A percentile compares a stretch with the other conserved stretches of the same genome.
Evolutionary conservation across 2,329 filamentous ascomycete genomes (phyloP).

Genomic region (Scopulariopsis brevicaulis): DNA sequence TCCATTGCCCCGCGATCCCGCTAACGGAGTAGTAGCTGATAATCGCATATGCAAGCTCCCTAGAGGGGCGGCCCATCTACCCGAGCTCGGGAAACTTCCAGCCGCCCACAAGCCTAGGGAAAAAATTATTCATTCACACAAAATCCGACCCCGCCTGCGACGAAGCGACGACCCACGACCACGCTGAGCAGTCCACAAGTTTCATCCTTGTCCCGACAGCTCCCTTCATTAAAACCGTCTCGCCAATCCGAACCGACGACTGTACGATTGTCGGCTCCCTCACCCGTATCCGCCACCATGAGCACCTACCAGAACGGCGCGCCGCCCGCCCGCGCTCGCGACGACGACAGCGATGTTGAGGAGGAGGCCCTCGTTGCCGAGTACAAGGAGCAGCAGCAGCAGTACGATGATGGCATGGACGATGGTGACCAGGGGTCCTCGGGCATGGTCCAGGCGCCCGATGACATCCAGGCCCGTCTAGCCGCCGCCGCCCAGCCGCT

Average conservation of each 20-base stretch:
- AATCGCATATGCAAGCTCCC: background rate
- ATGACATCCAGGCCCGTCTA: slow-evolving; percentile 89
- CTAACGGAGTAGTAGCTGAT: background rate
- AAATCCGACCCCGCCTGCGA: slow-evolving; percentile 5
- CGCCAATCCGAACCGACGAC: background rate
- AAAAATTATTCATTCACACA: slow-evolving; percentile 5
- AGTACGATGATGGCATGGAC: slow-evolving; percentile 79
- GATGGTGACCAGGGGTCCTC: slow-evolving; percentile 59
- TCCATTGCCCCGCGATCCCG: background rate
- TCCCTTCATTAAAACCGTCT: background rate
- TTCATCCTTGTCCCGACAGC: background rate
- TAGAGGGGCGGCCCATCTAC: background rate
- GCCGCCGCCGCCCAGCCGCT: slow-evolving; percentile 86
- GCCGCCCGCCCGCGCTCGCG: slow-evolving; percentile 43
- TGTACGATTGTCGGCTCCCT: background rate
- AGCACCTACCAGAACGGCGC: slow-evolving; percentile 52
- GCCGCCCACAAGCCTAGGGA: slow-evolving; percentile 2
- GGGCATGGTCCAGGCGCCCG: slow-evolving; percentile 56
- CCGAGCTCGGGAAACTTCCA: background rate
- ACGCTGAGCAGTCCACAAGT: slow-evolving; percentile 1
- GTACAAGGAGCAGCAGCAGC: slow-evolving; percentile 81
- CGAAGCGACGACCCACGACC: slow-evolving; percentile 1
- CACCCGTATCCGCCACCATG: slow-evolving; percentile 28
- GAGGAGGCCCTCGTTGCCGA: slow-evolving; percentile 93
- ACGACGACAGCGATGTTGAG: slow-evolving; percentile 86